These are phyloP conservation scores for Neonectria ditissima DNA, from an alignment of 2,329 filamentous ascomycete species.

Conservation along the genomic window DNA sequence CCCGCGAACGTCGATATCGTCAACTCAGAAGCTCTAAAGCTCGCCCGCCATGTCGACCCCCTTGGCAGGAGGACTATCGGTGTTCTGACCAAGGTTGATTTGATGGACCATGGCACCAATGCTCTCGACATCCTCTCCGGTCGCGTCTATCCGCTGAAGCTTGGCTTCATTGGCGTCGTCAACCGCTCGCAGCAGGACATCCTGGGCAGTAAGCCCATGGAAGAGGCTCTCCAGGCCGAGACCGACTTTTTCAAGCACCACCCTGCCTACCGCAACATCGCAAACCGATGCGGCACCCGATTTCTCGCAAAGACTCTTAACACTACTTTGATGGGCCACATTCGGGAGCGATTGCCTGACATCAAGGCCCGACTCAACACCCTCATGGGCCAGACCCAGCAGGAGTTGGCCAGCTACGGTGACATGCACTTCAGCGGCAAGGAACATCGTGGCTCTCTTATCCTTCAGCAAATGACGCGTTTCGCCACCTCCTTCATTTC, in stretches of 20 bases:
- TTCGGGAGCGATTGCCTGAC: slow-evolving; percentile 93
- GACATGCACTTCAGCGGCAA: slow-evolving; percentile 98
- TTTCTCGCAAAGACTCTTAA: slow-evolving; percentile 96
- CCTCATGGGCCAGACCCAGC: slow-evolving; percentile 99
- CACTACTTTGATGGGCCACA: slow-evolving; percentile 94
- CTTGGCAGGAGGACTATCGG: slow-evolving; percentile 95
- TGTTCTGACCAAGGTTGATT: slow-evolving; percentile 94
- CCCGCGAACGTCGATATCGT: slow-evolving; percentile 98
- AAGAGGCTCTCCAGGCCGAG: slow-evolving; percentile 90
- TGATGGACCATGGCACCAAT: slow-evolving; percentile 99
- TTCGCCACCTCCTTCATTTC: slow-evolving; percentile 98
- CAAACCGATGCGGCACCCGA: slow-evolving; percentile 90
- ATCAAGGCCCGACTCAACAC: slow-evolving; percentile 99
- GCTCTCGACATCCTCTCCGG: slow-evolving; percentile 98
- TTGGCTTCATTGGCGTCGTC: slow-evolving; percentile 97
- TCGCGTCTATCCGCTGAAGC: slow-evolving; percentile 93
- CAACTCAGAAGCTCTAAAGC: slow-evolving; percentile 96
- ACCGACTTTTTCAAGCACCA: slow-evolving; percentile 97
- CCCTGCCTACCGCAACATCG: slow-evolving; percentile 96
- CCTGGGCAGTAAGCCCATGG: slow-evolving; percentile 92
- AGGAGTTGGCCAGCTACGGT: slow-evolving; percentile 97
- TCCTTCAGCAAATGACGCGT: slow-evolving; percentile 96
- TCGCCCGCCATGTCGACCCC: slow-evolving; percentile 95
- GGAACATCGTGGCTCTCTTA: slow-evolving; percentile 93
- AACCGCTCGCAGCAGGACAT: slow-evolving; percentile 99